These are phyloP conservation scores for Sphenostylis stenocarpa DNA, from an alignment of 306 rosid species.

Conservation along the genomic window DNA sequence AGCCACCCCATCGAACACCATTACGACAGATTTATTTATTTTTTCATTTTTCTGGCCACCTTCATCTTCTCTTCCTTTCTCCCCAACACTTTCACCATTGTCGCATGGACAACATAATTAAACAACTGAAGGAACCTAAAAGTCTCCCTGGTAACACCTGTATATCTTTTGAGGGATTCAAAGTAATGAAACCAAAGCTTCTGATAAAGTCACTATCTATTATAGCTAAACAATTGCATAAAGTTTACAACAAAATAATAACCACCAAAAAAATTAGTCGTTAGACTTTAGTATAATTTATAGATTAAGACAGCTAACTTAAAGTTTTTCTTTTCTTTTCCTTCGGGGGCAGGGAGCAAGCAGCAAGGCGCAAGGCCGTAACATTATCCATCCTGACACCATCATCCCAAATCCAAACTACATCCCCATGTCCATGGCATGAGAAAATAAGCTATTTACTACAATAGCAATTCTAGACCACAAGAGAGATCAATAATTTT, in stretches of 20 bases:
- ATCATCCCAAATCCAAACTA: slow-evolving; percentile 20
- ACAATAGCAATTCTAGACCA: slow-evolving; percentile 1
- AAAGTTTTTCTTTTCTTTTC: neutral
- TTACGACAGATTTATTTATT: no score
- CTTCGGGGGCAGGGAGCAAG: neutral
- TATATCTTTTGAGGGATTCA: neutral
- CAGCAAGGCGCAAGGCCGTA: no score
- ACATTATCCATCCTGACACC: slow-evolving; percentile 4
- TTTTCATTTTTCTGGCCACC: no score
- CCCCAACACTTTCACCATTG: no score
- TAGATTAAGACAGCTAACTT: neutral
- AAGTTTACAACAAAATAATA: neutral
- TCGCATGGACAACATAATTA: neutral
- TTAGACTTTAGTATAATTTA: no score
- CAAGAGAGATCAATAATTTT: slow-evolving; percentile 31
- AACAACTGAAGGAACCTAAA: neutral
- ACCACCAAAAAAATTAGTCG: neutral
- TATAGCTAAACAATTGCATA: neutral
- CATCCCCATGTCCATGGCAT: slow-evolving; percentile 24
- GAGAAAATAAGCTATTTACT: slow-evolving; percentile 19
- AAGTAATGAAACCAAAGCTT: neutral
- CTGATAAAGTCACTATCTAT: neutral
- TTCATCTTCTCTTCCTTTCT: no score
- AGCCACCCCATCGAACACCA: no score
- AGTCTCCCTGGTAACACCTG: no score